Evolutionary conservation across 306 rosid genomes (phyloP), one percentile per base, ranked within the genome.

Genomic region (Glycine tomentella): DNA sequence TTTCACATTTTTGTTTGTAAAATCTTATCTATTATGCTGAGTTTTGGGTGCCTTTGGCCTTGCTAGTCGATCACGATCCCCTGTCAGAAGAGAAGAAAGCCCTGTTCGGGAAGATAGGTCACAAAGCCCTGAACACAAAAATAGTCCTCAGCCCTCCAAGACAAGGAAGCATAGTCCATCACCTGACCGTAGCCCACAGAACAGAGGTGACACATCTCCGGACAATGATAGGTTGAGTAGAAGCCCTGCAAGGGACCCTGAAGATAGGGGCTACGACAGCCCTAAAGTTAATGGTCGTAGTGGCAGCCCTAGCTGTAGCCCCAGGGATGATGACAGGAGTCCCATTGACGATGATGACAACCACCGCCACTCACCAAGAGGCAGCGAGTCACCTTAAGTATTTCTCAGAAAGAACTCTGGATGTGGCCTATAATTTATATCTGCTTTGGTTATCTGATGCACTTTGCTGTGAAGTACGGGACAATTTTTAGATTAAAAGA

Each of bases 1-100:
- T 13, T 8, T 68, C 25, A 20, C 25, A 48, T 45, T 6, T 10
- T 81, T 17, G 15, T 33, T 72, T 16, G 34, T 76, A 25, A 61
- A 15, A 58, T 82, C 6, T 66, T 36, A 31, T 44, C 33, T 56
- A 20, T 31, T 6, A 20, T 20, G 25, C 25, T 20, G 25, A 20
- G 25, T 20, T 20, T 20, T 20, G 25, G 25, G 25, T 58, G 7
- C 59, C 65, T 33, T 25, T 78, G 31, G 52, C 52, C 71, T 78
- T 80, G 69, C 40, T 88, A 93, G 97, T 80, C 96, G 83, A 31
- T 93, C 96, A 31, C 90, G 91, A 61, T 93, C 97, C 61, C 96
- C 96, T 0, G 85, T 45, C 16, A 84, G 88, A 55, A 87, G 92
- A 78, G 91, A 83, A 14, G 75, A 91, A 20, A 91, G 92, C 79